phyloP scores from a whole-genome alignment of 2,329 filamentous ascomycete species.

The Arthrobotrys iridis region DNA sequence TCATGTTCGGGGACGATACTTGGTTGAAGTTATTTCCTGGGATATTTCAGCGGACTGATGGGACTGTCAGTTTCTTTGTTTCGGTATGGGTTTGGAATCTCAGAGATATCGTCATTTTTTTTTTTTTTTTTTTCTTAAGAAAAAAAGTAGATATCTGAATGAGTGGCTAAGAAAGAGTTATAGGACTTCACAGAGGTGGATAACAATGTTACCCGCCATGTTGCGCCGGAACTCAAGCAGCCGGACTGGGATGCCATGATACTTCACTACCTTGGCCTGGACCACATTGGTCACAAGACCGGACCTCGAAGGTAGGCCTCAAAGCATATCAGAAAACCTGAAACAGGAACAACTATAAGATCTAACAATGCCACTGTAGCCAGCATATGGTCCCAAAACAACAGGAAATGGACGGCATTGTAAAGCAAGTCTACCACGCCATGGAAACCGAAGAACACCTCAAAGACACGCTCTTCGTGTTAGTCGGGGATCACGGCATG shows the following conservation, averaged over 20 bases:
- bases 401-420: slow-evolving; percentile 87
- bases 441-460: slow-evolving; percentile 78
- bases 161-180: slow-evolving; percentile 57
- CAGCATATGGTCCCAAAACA: slow-evolving; percentile 94
- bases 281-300: slow-evolving; percentile 97
- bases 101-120: slow-evolving; percentile 26
- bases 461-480: slow-evolving; percentile 79
- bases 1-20: slow-evolving; percentile 98
- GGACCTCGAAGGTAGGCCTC: slow-evolving; percentile 77
- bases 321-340: background rate
- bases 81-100: slow-evolving; percentile 73
- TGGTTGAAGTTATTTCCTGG: slow-evolving; percentile 96
- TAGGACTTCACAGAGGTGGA: slow-evolving; percentile 98
- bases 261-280: slow-evolving; percentile 92
- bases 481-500: slow-evolving; percentile 98
- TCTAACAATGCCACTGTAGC: slow-evolving; percentile 63
- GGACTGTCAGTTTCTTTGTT: slow-evolving; percentile 97
- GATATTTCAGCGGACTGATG: slow-evolving; percentile 86
- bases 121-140: too few species aligned
- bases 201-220: slow-evolving; percentile 92
- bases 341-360: background rate
- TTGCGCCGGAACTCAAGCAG: slow-evolving; percentile 77
- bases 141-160: slow-evolving; percentile 47
- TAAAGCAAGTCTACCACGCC: slow-evolving; percentile 77
- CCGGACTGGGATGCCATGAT: slow-evolving; percentile 93